These are phyloP conservation scores for Thielaviopsis punctulata DNA, from an alignment of 2,329 filamentous ascomycete species.

Conservation along the genomic window DNA sequence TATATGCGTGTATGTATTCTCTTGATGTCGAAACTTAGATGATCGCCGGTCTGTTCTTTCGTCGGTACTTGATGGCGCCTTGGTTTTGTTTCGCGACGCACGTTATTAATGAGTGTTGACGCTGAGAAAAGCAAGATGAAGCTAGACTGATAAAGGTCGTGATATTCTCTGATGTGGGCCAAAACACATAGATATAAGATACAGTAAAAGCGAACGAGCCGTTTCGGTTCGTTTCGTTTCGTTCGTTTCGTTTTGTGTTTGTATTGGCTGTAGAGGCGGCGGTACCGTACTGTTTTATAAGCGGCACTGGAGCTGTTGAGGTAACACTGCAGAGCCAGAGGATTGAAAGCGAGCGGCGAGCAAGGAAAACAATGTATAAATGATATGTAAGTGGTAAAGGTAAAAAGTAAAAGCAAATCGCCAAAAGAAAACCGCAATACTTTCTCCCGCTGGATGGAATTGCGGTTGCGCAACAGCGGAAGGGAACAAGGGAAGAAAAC, in stretches of 20 bases:
- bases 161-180: background rate
- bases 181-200: background rate
- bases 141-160: background rate
- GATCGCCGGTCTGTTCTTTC: background rate
- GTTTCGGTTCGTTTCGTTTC: background rate
- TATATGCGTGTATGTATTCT: too few species aligned
- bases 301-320: background rate
- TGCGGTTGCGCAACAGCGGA: too few species aligned
- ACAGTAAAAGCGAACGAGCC: background rate
- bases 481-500: too few species aligned
- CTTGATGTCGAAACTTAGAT: background rate
- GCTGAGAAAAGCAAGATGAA: background rate
- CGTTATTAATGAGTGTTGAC: background rate
- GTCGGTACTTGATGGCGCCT: background rate
- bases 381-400: too few species aligned
- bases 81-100: background rate
- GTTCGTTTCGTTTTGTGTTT: too few species aligned
- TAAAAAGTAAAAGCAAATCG: too few species aligned
- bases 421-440: too few species aligned
- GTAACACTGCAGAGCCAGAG: background rate
- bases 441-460: too few species aligned
- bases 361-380: too few species aligned
- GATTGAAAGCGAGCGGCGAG: too few species aligned
- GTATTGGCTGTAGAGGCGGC: background rate
- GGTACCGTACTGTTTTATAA: background rate